Base-by-base conservation (phyloP, 2,329 filamentous ascomycete genomes). In the Emmonsiellopsis sp. region DNA sequence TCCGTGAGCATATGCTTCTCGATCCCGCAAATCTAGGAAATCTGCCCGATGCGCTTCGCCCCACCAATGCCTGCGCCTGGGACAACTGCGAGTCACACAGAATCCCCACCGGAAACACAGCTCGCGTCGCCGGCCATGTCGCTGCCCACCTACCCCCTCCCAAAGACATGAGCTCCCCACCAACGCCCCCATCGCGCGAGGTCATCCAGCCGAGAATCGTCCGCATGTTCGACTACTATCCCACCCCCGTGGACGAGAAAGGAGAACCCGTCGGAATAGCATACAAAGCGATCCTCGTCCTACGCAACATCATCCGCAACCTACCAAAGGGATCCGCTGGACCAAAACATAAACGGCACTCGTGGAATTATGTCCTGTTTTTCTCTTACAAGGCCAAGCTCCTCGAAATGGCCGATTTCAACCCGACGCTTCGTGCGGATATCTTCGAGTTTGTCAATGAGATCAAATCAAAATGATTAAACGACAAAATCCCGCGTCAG, bases 221-320 rank as follows among this genome's bases (percentile, higher is more conserved):
- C n/a, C 67, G 70, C 48, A 63, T 66, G 35, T 72, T 67, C 64
- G 67, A 65, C 51, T 72, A 69, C 46, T 65, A 70, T 60, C 67
- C 71, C 40, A 75, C 73, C 0, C 70, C 71, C 9, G 55, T 67
- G 41, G 73, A 75, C 50, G 70, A 73, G 50, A 64, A 67, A 31
- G 66, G 65, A 10, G 70, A 75, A 37, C 71, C 75, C 2, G 62
- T 69, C 49, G 75, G 75, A 9, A 65, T 76, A 13, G 70, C 75
- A 16, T 75, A 75, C 62, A 75, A 75, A 59, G 72, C 73, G 31
- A 67, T 71, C 6, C 61, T 77, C 45, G 69, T 77, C 2, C 57
- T 77, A 58, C 70, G 74, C 42, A 77, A 77, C 50, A 63, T 77
- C 31, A 70, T 73, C 8, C 62, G 70, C 8, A 72, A 73, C 55